Conservation (phyloP, 148 eudicot genomes). For the Nepenthes gracilis region DNA sequence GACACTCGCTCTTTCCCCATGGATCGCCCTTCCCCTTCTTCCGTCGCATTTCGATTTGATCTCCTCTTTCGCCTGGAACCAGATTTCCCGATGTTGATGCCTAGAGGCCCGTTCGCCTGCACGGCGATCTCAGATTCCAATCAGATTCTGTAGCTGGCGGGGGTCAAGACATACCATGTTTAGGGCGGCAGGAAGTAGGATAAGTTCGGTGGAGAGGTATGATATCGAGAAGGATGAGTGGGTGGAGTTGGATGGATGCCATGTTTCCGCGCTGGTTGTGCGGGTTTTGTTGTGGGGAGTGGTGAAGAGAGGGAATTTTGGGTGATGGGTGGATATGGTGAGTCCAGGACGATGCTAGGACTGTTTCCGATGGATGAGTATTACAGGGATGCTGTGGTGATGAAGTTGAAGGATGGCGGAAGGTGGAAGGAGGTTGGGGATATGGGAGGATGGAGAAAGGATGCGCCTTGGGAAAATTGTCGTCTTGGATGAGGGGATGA, state of each 20-base stretch:
- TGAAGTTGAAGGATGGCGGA: conserved; percentile 37
- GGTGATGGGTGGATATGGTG: conserved; percentile 99
- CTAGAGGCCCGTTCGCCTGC: conserved; percentile 82
- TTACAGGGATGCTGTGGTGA: conserved; percentile 62
- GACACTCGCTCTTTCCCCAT: conserved; percentile 78
- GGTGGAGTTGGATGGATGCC: conserved; percentile 57
- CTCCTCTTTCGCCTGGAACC: conserved; percentile 19
- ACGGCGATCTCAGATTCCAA: conserved; percentile 24
- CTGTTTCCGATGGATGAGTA: conserved; percentile 83
- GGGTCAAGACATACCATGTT: conserved; percentile 81
- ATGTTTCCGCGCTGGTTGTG: conserved; percentile 73
- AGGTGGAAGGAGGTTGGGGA: conserved; percentile 81
- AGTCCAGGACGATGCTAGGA: conserved; percentile 66
- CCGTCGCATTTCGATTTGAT: conserved; percentile 46
- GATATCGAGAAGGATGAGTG: conserved; percentile 68
- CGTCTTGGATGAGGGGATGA: conserved; percentile 36
- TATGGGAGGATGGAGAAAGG: conserved; percentile 70
- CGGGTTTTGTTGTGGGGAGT: conserved; percentile 44
- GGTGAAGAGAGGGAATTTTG: conserved; percentile 59
- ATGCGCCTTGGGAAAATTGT: conserved; percentile 64
- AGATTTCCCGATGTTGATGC: conserved; percentile 45
- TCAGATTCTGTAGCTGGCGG: conserved; percentile 76
- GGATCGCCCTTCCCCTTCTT: conserved; percentile 53
- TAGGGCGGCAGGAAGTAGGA: conserved; percentile 82
- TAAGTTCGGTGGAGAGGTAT: conserved; percentile 67